A percentile compares a stretch with the other conserved stretches of the same genome.
phyloP scores from a whole-genome alignment of 495 filamentous ascomycete species.

The Neurospora hispaniola region DNA sequence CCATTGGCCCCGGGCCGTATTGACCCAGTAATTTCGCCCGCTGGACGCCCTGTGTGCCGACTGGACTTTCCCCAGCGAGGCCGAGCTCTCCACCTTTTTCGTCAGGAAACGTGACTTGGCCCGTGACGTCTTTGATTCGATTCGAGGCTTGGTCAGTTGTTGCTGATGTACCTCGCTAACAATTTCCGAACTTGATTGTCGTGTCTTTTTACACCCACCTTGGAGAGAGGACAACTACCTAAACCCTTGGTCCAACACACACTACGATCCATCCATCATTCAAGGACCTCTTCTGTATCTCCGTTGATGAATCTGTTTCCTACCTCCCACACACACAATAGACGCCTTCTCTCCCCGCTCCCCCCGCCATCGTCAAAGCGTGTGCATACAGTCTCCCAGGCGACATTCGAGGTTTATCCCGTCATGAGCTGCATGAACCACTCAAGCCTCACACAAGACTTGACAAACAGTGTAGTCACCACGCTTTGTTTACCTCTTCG shows the following conservation, averaged over 20 bases:
- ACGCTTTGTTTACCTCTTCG: neutral
- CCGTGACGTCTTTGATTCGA: conserved; percentile 13
- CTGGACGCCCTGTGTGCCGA: neutral
- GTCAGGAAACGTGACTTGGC: conserved; percentile 15
- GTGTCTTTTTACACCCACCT: no score
- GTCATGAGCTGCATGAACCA: neutral
- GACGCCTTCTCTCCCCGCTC: neutral
- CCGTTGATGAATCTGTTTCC: neutral
- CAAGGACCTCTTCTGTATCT: neutral
- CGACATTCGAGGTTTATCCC: neutral
- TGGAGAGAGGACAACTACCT: no score
- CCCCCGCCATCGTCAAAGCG: neutral
- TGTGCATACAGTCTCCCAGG: neutral
- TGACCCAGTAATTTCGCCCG: neutral
- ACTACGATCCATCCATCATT: no score
- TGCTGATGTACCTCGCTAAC: neutral
- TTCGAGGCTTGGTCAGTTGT: neutral
- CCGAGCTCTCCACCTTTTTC: conserved; percentile 13
- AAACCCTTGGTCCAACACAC: no score
- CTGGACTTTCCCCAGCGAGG: neutral
- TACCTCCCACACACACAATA: neutral
- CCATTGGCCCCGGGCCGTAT: neutral
- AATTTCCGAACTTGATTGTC: neutral
- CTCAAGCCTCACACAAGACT: neutral
- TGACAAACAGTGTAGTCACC: neutral